Evolutionary conservation across 768 basidiomycete species (phyloP).

Genomic region (Hygrocybe coccinea): DNA sequence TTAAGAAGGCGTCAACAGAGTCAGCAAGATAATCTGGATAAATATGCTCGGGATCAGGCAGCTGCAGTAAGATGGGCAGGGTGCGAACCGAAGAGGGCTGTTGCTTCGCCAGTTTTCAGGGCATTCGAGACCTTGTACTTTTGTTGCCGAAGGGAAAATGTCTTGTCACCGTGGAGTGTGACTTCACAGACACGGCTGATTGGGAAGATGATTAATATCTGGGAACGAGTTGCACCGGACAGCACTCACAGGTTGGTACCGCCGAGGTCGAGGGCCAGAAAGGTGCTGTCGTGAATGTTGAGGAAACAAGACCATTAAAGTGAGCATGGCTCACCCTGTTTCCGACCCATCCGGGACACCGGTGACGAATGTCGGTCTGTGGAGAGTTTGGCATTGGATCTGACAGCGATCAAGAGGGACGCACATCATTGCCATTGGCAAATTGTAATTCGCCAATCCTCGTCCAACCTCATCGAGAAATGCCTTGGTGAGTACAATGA

Average conservation of each 20-base stretch:
- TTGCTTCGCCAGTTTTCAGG: conserved; percentile 89
- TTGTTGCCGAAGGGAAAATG: conserved; percentile 86
- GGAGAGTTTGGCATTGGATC: conserved; percentile 1
- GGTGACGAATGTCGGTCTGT: conserved; percentile 91
- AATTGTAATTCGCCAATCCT: conserved; percentile 69
- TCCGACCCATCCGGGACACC: conserved; percentile 92
- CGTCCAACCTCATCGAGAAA: conserved; percentile 77
- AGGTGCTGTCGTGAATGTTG: conserved; percentile 54
- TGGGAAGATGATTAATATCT: conserved; percentile 8
- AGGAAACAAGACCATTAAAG: conserved; percentile 1
- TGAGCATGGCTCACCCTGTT: conserved; percentile 60
- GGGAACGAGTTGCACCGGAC: neutral
- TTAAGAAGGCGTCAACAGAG: conserved; percentile 93
- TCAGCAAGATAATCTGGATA: conserved; percentile 91
- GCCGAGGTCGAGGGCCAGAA: conserved; percentile 93
- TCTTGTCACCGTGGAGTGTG: conserved; percentile 80
- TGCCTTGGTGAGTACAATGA: conserved; percentile 66
- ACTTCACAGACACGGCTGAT: conserved; percentile 92
- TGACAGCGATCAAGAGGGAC: conserved; percentile 19
- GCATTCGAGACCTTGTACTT: conserved; percentile 95
- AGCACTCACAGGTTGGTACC: conserved; percentile 89
- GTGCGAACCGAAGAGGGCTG: conserved; percentile 71
- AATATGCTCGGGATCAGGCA: neutral
- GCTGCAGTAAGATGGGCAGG: conserved; percentile 5
- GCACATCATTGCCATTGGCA: conserved; percentile 91